Evolutionary conservation across 495 filamentous ascomycete species (phyloP).

Genomic region (Clohesyomyces aquaticus): DNA sequence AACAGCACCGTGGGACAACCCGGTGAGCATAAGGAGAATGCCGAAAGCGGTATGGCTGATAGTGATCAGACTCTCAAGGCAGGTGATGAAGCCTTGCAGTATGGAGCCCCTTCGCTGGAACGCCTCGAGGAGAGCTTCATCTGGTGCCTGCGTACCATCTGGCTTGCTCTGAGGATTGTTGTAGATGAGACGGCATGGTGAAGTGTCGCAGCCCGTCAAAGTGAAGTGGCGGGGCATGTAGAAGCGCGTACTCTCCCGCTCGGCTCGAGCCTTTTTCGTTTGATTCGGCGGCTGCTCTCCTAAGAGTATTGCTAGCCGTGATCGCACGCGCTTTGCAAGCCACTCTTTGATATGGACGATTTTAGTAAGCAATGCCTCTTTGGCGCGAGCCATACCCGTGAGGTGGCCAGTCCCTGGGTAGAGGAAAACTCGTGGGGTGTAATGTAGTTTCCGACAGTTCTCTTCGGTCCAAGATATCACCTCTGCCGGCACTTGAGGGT

Average conservation of each 20-base stretch:
- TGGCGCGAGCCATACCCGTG: background rate
- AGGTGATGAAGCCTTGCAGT: too few species aligned
- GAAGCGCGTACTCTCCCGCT: background rate
- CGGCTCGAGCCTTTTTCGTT: background rate
- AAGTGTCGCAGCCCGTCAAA: background rate
- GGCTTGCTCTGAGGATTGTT: background rate
- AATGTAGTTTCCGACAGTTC: constrained; percentile 11
- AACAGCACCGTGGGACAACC: too few species aligned
- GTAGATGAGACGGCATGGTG: background rate
- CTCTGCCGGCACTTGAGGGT: background rate
- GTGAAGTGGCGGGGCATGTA: background rate
- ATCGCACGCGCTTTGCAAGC: background rate
- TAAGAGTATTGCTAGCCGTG: background rate
- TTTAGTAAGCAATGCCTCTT: background rate
- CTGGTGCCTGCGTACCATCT: background rate
- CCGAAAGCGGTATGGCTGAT: too few species aligned
- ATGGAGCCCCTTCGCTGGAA: too few species aligned
- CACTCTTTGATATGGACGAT: background rate
- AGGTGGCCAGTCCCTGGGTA: background rate
- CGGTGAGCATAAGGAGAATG: too few species aligned
- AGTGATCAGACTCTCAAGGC: too few species aligned
- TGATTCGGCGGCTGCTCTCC: background rate
- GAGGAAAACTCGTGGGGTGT: background rate
- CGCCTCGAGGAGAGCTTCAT: background rate
- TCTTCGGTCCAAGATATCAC: constrained; percentile 10